These are phyloP conservation scores for Chalaropsis thielavioides DNA, from an alignment of 2,329 filamentous ascomycete genomes.

Conservation along the genomic window DNA sequence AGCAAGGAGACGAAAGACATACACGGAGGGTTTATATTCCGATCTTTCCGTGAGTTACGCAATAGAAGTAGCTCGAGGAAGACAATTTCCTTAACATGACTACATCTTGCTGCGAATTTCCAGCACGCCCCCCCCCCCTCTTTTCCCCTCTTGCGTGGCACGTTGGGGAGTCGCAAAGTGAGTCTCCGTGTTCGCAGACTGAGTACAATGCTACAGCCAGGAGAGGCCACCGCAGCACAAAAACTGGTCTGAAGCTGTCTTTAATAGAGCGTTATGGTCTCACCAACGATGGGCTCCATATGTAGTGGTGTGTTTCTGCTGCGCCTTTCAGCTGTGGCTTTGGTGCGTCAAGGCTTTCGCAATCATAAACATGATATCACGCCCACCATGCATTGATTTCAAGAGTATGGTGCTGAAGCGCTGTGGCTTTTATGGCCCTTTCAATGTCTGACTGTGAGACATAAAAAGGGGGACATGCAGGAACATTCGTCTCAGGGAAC, in stretches of 20 bases:
- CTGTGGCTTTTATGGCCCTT: neutral
- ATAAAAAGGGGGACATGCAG: conserved; percentile 3
- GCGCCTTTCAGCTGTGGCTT: neutral
- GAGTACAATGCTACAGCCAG: neutral
- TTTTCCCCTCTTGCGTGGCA: neutral
- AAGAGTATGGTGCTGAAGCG: neutral
- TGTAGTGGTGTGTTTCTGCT: neutral
- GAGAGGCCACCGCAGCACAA: neutral
- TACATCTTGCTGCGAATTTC: too few species aligned
- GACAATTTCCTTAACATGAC: too few species aligned
- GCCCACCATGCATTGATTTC: neutral
- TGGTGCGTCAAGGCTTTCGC: neutral
- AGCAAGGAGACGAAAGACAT: too few species aligned
- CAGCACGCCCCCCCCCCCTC: neutral
- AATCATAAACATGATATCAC: neutral
- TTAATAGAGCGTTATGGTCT: neutral
- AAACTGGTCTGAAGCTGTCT: neutral
- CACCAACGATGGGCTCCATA: neutral
- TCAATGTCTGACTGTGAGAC: neutral
- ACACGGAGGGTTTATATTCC: too few species aligned
- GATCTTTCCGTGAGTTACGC: neutral
- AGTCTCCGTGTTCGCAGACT: neutral
- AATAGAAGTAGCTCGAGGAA: neutral
- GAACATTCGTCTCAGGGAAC: conserved; percentile 1
- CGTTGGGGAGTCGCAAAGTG: neutral